A percentile compares a stretch with the other conserved stretches of the same genome.
Evolutionary conservation across 2,329 filamentous ascomycete species (phyloP).

Genomic region (Fusarium buxicola): DNA sequence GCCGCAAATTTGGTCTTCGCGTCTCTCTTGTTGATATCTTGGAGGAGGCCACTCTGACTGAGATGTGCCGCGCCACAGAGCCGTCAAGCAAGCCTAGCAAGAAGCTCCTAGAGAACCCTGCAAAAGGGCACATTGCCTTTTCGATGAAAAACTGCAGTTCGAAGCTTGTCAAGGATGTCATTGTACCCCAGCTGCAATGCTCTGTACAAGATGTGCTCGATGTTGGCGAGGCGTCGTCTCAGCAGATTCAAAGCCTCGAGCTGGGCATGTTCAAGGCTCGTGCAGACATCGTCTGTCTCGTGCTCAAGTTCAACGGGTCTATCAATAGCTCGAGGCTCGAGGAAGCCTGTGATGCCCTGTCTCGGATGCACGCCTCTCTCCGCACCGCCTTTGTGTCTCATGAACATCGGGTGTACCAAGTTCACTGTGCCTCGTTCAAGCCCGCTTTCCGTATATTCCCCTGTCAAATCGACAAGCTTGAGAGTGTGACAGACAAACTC

Average conservation of each 20-base stretch:
- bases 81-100: conserved; percentile 29
- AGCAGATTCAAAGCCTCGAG: conserved; percentile 62
- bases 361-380: conserved; percentile 61
- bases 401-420: conserved; percentile 61
- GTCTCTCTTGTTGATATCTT: conserved; percentile 59
- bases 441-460: conserved; percentile 59
- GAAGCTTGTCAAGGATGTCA: conserved; percentile 54
- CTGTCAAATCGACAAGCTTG: conserved; percentile 56
- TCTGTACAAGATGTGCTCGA: conserved; percentile 59
- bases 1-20: conserved; percentile 56
- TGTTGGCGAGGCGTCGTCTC: conserved; percentile 60
- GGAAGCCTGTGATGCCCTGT: conserved; percentile 58
- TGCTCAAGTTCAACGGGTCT: conserved; percentile 60
- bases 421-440: conserved; percentile 56
- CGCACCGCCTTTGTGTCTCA: conserved; percentile 65
- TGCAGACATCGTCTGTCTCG: conserved; percentile 61
- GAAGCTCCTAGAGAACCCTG: neutral
- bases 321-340: conserved; percentile 58
- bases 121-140: neutral
- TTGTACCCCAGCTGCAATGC: conserved; percentile 58
- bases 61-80: conserved; percentile 56
- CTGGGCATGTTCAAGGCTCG: conserved; percentile 57
- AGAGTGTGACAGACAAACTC: conserved; percentile 53
- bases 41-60: conserved; percentile 55
- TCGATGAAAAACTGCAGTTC: conserved; percentile 42